Evolutionary conservation across 2,329 filamentous ascomycete genomes (phyloP).

Genomic region (Pseudogymnoascus sp.): DNA sequence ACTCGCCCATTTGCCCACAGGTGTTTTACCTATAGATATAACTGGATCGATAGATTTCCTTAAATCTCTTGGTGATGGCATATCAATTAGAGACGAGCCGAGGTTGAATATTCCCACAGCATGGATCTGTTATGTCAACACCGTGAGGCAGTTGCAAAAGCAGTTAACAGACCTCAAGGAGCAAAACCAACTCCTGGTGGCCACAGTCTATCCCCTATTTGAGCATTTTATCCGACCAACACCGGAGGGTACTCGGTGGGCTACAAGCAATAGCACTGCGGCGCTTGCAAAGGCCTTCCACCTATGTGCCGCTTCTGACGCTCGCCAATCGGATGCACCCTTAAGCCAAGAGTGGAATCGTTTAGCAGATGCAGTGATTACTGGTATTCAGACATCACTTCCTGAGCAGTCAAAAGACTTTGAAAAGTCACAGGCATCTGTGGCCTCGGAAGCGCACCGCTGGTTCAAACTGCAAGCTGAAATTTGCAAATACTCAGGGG

Average conservation of each 20-base stretch:
- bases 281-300: constrained; percentile 38
- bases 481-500: constrained; percentile 30
- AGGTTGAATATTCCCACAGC: constrained; percentile 59
- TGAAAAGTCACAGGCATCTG: constrained; percentile 59
- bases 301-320: constrained; percentile 36
- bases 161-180: constrained; percentile 40
- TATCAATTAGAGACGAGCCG: constrained; percentile 68
- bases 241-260: constrained; percentile 18
- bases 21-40: constrained; percentile 45
- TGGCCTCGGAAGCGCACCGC: constrained; percentile 59
- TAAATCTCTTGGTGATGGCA: constrained; percentile 60
- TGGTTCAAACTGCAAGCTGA: constrained; percentile 48
- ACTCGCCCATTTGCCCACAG: constrained; percentile 46
- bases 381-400: constrained; percentile 63
- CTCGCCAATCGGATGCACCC: constrained; percentile 42
- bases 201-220: constrained; percentile 47
- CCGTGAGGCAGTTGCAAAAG: constrained; percentile 47
- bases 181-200: constrained; percentile 37
- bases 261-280: constrained; percentile 13
- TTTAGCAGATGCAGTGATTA: constrained; percentile 54
- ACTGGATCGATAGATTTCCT: constrained; percentile 56
- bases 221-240: constrained; percentile 42
- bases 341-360: constrained; percentile 48
- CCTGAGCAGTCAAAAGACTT: constrained; percentile 78
- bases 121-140: constrained; percentile 68